Conservation (phyloP, 2,329 filamentous ascomycete species). For the Fusarium longipes region DNA sequence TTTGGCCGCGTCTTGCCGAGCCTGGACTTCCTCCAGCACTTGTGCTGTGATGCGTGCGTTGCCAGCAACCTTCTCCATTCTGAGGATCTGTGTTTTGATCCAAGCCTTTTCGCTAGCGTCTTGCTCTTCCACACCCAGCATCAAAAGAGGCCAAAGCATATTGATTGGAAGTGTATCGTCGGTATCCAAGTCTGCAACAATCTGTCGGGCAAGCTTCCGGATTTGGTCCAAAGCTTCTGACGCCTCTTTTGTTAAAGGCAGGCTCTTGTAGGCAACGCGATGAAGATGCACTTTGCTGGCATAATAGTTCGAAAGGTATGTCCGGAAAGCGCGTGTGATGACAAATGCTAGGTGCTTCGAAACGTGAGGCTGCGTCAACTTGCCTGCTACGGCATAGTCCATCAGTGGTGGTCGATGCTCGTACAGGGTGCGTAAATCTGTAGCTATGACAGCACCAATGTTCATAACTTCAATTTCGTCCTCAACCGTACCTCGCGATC, state of each 20-base stretch:
- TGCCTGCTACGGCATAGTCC: conserved; percentile 66
- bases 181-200: conserved; percentile 54
- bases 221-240: conserved; percentile 61
- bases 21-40: conserved; percentile 59
- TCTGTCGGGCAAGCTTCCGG: conserved; percentile 58
- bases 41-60: conserved; percentile 59
- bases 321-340: conserved; percentile 65
- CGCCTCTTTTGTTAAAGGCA: conserved; percentile 64
- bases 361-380: conserved; percentile 60
- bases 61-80: conserved; percentile 59
- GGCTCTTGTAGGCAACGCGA: conserved; percentile 65
- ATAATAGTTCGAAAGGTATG: conserved; percentile 67
- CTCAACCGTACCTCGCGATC: conserved; percentile 65
- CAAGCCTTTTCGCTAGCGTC: conserved; percentile 59
- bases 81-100: conserved; percentile 62
- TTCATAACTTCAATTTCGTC: conserved; percentile 70
- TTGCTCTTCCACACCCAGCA: conserved; percentile 67
- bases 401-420: conserved; percentile 64
- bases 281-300: conserved; percentile 67
- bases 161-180: conserved; percentile 64
- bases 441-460: conserved; percentile 61
- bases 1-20: conserved; percentile 55
- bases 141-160: conserved; percentile 67
- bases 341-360: conserved; percentile 61
- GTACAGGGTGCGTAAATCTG: conserved; percentile 63